Percentiles rank a stretch among this genome's conserved stretches.
Conservation (phyloP, 2,329 filamentous ascomycete species). For the Fusarium fracticaudum region DNA sequence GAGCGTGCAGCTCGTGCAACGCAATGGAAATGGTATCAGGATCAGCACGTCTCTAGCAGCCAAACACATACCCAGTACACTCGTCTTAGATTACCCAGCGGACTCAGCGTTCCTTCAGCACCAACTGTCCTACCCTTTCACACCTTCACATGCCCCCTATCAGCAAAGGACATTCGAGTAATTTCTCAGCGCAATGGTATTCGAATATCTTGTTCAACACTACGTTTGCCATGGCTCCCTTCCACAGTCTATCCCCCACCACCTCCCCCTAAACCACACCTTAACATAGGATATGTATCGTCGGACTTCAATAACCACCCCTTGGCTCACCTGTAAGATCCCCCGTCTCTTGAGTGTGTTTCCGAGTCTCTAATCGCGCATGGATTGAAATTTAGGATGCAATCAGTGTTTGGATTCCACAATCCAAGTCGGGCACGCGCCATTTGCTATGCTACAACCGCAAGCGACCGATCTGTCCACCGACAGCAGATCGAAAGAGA, state of each 20-base stretch:
- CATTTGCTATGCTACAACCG: slow-evolving; percentile 94
- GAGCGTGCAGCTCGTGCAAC: slow-evolving; percentile 84
- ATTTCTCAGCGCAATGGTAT: slow-evolving; percentile 96
- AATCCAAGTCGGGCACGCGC: slow-evolving; percentile 78
- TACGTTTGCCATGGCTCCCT: slow-evolving; percentile 88
- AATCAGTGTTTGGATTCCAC: slow-evolving; percentile 96
- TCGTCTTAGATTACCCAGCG: slow-evolving; percentile 77
- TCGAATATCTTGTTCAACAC: slow-evolving; percentile 89
- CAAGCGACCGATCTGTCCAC: slow-evolving; percentile 88
- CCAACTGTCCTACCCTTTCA: slow-evolving; percentile 97
- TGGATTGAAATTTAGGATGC: slow-evolving; percentile 69
- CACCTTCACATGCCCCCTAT: slow-evolving; percentile 94
- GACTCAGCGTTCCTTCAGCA: slow-evolving; percentile 82
- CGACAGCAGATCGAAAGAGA: slow-evolving; percentile 93
- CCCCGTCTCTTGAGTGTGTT: background rate
- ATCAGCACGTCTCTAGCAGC: slow-evolving; percentile 73
- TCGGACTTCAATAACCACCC: slow-evolving; percentile 99
- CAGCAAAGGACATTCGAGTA: slow-evolving; percentile 87
- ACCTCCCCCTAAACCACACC: slow-evolving; percentile 77
- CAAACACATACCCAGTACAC: slow-evolving; percentile 68
- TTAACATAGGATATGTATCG: slow-evolving; percentile 96
- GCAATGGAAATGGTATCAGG: slow-evolving; percentile 88
- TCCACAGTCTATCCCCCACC: slow-evolving; percentile 85
- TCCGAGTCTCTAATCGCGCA: slow-evolving; percentile 4
- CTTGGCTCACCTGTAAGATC: slow-evolving; percentile 80